Base-by-base conservation (phyloP, 495 filamentous ascomycete genomes). In the Tuber calosporum region DNA sequence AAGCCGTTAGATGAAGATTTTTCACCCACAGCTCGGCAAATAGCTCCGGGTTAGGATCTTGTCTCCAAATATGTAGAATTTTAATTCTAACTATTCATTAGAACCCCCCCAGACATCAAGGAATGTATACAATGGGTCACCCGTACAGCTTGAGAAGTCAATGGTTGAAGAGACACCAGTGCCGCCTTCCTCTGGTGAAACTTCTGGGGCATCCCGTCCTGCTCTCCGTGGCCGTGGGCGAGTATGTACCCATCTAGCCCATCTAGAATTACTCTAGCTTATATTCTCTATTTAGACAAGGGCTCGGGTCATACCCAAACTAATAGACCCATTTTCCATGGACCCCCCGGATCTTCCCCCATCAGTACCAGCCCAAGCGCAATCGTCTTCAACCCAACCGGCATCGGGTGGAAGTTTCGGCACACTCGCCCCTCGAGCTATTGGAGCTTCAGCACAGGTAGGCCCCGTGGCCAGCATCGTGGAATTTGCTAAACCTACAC, bases 1-100 rank as follows among this genome's bases (percentile, higher is more conserved):
- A 87, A 87, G 45, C 86, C 89, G 2, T 86, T 96, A 1, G 84
- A 85, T 72, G 81, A 80, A 30, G 78, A 82, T 37, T 7, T 53
- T 19, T 43, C 68, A 67, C 39, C 68, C 42, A 38, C 26, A 39
- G 37, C 38, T 9, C 68, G 62, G 53, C 62, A 13, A 26, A 30
- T 45, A 22, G 70, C 40, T 20, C 53, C 71, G 58, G 39, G 75
- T 75, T 69, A 20, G 69, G 19, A 43, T 36, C 66, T 22, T n/a
- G 26, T 22, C 19, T 42, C 17, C n/a, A 20, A 34, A 26, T 30
- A 30, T 26, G 34, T 34, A 11, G 26, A 34, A 11, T 2, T 17
- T 62, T 17, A 62, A 17, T 34, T 62, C 53, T 62, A 9, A 62
- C 53, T 34, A 42, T 30, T 68, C 62, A 43, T 70, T 26, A 73